phyloP scores from a whole-genome alignment of 345 rosid genomes.

The Trapa incisa region DNA sequence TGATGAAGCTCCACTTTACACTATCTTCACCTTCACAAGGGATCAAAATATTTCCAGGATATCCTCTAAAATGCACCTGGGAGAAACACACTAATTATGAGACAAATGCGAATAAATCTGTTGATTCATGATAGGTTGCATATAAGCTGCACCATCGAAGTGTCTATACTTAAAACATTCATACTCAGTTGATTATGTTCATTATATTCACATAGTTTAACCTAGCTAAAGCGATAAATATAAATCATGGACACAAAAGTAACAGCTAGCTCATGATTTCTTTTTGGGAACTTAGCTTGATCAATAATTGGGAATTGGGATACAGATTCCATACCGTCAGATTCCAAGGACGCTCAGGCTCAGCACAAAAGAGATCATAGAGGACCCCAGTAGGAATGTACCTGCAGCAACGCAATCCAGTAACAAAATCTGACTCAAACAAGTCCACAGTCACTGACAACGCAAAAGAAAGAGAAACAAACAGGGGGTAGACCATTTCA shows the following conservation, averaged over 20 bases:
- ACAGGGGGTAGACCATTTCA: conserved; percentile 47
- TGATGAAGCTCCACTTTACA: conserved; percentile 86
- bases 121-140: not conserved
- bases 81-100: conserved; percentile 6
- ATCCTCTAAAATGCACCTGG: conserved; percentile 93
- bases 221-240: not conserved
- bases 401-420: conserved; percentile 28
- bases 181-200: not conserved
- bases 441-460: not conserved
- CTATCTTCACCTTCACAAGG: conserved; percentile 94
- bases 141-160: not conserved
- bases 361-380: conserved; percentile 76
- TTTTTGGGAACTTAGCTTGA: not conserved
- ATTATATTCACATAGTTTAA: not conserved
- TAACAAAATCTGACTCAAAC: not conserved
- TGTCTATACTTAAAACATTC: not conserved
- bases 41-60: conserved; percentile 56
- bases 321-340: conserved; percentile 43
- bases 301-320: not conserved
- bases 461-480: not conserved
- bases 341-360: conserved; percentile 94
- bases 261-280: not conserved
- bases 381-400: conserved; percentile 86
- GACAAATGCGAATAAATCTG: not conserved
- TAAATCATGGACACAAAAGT: not conserved